Base-by-base conservation (phyloP, 371 early-diverging fungal species). In the Mucor circinelloides region DNA sequence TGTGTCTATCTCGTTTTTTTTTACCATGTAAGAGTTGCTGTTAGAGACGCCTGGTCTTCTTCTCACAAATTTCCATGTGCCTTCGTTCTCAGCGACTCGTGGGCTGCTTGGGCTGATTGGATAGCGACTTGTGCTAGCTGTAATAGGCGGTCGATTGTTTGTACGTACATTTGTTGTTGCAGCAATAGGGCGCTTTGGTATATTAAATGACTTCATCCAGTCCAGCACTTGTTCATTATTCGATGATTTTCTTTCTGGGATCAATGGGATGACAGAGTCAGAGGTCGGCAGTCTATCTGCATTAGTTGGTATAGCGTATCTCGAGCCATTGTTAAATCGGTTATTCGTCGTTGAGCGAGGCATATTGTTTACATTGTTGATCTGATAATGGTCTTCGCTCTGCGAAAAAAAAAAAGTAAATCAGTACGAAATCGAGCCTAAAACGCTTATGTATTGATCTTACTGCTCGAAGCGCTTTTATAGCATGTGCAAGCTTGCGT, bases 231-330 rank as follows among this genome's bases (percentile, higher is more conserved):
- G 66, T 40, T 66, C 69, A 27, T 68, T 73, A 66, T 69, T 73
- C 19, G 73, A 73, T 23, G 73, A 73, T 62, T 61, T 73, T 59
- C 73, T 48, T 55, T 73, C 73, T n/a, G 73, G 73, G 66, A 73
- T 73, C 42, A 73, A 36, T 30, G 69, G 69, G 31, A 58, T 55
- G 25, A 56, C 50, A 17, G 61, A 48, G 8, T 70, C 70, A n/a
- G 65, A 61, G 8, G 56, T 44, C 0, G 46, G 52, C 55, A 31
- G n/a, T 52, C 32, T 44, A 17, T 48, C 31, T 19, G 21, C 48
- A 28, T 42, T 50, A 17, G 34, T 55, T 28, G 40, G 54, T 42
- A 44, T 59, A 50, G 40, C 50, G 25, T 67, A 56, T 61, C 67
- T 40, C 19, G 32, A n/a, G n/a, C 57, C 55, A n/a, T 60, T 60